Conservation (phyloP, 2,329 filamentous ascomycete species). For the Aspergillus tubingensis region DNA sequence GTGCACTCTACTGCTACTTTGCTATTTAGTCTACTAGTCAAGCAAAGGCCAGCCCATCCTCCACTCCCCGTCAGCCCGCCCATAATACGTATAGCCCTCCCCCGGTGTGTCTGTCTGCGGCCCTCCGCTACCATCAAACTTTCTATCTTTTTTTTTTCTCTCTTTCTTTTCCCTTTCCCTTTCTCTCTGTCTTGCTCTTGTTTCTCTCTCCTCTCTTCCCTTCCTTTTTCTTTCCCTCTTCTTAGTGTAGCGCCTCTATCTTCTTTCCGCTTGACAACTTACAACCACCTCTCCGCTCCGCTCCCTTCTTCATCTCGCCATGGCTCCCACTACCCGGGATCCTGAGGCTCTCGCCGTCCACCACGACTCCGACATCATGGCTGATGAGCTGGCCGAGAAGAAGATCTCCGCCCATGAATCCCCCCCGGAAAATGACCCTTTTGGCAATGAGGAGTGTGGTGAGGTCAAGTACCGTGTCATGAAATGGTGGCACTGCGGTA, state of each 20-base stretch:
- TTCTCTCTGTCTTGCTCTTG: not conserved
- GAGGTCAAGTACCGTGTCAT: slow-evolving; percentile 55
- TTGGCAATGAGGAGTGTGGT: slow-evolving; percentile 40
- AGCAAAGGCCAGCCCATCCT: not conserved
- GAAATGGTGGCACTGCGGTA: slow-evolving; percentile 47
- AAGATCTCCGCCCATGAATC: slow-evolving; percentile 10
- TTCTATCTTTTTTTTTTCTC: not conserved
- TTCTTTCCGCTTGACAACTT: not conserved
- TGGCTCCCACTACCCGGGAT: not conserved
- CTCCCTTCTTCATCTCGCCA: not conserved
- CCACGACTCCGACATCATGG: not conserved
- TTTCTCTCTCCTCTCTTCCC: not conserved
- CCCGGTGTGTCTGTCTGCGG: not conserved
- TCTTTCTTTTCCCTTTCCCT: not conserved
- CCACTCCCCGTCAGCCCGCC: not conserved
- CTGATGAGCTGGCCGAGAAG: slow-evolving; percentile 12
- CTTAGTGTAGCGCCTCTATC: not conserved
- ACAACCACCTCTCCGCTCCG: not conserved
- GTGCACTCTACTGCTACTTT: no score
- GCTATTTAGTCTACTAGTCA: no score
- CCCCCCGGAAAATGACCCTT: slow-evolving; percentile 32
- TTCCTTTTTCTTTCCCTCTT: not conserved
- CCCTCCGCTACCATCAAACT: not conserved
- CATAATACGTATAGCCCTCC: no score
- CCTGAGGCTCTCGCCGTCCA: not conserved